Percentiles rank a stretch among this genome's conserved stretches.
phyloP scores from a whole-genome alignment of 2,329 filamentous ascomycete species.

The Thelonectria olida region DNA sequence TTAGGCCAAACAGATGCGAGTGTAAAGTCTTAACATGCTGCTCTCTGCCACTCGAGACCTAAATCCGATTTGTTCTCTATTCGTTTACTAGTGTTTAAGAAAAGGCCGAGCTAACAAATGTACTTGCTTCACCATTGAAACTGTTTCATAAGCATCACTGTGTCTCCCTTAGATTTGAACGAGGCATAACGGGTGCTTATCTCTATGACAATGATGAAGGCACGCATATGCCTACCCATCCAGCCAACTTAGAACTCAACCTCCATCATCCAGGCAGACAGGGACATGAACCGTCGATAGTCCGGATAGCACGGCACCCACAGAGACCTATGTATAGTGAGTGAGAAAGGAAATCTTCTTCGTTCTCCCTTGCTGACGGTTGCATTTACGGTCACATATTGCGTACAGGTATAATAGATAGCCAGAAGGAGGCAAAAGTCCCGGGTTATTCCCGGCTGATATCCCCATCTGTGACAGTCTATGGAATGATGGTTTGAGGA shows the following conservation, averaged over 20 bases:
- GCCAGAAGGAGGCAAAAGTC: not conserved
- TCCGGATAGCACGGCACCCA: not conserved
- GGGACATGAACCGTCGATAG: not conserved
- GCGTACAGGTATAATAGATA: not conserved
- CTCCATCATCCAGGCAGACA: no score
- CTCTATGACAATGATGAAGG: no score
- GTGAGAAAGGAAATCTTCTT: not conserved
- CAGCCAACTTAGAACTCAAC: not conserved
- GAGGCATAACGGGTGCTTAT: no score
- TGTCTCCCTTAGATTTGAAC: no score
- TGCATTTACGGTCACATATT: not conserved
- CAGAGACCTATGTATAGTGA: not conserved
- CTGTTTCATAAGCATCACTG: no score
- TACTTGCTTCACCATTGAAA: no score
- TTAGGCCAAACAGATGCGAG: no score
- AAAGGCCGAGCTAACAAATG: no score
- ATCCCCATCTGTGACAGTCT: not conserved
- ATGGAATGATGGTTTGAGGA: conserved; percentile 8
- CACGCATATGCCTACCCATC: not conserved
- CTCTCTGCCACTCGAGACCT: no score
- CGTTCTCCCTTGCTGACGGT: not conserved
- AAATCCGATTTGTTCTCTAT: no score
- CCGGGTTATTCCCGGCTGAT: not conserved
- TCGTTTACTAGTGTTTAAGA: no score
- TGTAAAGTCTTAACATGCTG: no score